phyloP scores from a whole-genome alignment of 129 eudicot genomes.

The Chrysanthemum seticuspe region DNA sequence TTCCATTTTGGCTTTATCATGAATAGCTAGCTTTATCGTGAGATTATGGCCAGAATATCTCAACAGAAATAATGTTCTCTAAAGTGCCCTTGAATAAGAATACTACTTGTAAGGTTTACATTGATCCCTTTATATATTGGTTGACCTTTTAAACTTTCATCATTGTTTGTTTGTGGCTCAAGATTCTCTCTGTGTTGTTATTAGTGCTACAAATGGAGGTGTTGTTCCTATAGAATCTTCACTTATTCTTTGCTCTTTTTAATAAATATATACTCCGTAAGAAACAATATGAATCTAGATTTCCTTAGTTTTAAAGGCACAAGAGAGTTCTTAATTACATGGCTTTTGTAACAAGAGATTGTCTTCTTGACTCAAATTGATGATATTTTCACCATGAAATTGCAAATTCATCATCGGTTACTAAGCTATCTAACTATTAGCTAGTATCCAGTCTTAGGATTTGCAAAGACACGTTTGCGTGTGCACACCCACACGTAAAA shows the following conservation, averaged over 20 bases:
- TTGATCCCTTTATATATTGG: slow-evolving; percentile 25
- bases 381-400: not conserved
- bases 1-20: not conserved
- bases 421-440: no score
- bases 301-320: not conserved
- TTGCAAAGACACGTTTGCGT: no score
- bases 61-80: slow-evolving; percentile 13
- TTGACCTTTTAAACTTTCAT: slow-evolving; percentile 33
- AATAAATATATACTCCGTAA: not conserved
- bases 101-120: slow-evolving; percentile 19
- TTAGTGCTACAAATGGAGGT: slow-evolving; percentile 25
- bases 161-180: slow-evolving; percentile 37
- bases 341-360: not conserved
- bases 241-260: slow-evolving; percentile 17
- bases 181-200: slow-evolving; percentile 17
- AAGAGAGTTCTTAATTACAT: no score
- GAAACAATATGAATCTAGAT: not conserved
- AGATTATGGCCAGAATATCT: slow-evolving; percentile 17
- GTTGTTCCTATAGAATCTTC: slow-evolving; percentile 21
- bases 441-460: no score
- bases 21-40: slow-evolving; percentile 1
- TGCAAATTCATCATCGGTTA: not conserved
- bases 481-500: not conserved
- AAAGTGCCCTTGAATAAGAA: slow-evolving; percentile 15
- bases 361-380: not conserved